These are phyloP conservation scores for Heliophila coronopifolia DNA, from an alignment of 441 rosid species.

Conservation along the genomic window DNA sequence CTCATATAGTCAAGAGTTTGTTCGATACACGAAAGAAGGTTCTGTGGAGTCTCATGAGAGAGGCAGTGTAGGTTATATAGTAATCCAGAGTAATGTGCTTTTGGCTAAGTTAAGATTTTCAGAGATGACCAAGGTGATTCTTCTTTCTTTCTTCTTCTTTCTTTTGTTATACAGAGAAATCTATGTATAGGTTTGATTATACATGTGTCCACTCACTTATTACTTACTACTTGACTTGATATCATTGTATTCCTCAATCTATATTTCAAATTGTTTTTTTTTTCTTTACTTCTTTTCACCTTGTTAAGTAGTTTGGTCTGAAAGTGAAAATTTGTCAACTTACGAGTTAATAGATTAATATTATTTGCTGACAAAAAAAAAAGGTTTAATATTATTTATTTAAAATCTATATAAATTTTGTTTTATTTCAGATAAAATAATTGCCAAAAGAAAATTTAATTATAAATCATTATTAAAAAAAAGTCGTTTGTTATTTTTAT, in stretches of 20 bases:
- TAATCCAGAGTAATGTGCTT: conserved; percentile 6
- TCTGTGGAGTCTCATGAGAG: conserved; percentile 2
- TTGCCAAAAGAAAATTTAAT: no score
- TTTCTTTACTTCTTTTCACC: no score
- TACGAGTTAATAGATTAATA: no score
- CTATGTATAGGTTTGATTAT: conserved; percentile 29
- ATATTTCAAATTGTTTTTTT: no score
- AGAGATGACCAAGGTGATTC: not conserved
- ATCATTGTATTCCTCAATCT: conserved; percentile 12
- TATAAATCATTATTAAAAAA: no score
- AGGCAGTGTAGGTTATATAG: conserved; percentile 15
- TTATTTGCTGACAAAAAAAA: no score
- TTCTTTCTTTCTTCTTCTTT: conserved; percentile 5
- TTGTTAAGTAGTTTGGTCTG: no score
- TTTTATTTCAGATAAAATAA: no score
- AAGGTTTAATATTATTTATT: no score
- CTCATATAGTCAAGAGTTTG: conserved; percentile 7
- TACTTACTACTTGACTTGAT: not conserved
- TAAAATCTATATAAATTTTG: no score
- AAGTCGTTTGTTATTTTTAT: no score
- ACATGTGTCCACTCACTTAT: not conserved
- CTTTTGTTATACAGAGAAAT: conserved; percentile 9
- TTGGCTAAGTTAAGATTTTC: conserved; percentile 8
- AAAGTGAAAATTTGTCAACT: no score
- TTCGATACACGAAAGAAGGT: not conserved